Evolutionary conservation across 768 basidiomycete genomes (phyloP).

Genomic region (Leucosporidium scottii): DNA sequence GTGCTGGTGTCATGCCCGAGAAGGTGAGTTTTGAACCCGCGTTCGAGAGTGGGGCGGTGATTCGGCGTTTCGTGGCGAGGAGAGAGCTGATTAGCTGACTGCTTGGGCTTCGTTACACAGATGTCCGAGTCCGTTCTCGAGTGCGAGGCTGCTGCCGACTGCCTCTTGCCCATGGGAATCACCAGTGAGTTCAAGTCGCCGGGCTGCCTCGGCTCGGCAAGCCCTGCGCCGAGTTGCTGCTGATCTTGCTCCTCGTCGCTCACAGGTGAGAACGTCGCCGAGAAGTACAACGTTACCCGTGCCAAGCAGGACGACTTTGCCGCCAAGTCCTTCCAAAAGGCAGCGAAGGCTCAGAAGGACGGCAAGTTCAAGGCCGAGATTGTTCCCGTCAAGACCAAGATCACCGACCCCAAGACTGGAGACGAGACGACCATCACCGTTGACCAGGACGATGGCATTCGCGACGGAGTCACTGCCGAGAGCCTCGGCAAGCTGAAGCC

Average conservation of each 20-base stretch:
- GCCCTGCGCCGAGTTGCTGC: not conserved
- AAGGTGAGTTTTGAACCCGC: constrained; percentile 33
- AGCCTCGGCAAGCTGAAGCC: constrained; percentile 72
- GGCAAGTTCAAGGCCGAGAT: constrained; percentile 84
- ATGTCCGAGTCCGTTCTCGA: constrained; percentile 54
- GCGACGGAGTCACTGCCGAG: constrained; percentile 61
- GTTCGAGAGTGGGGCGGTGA: not conserved
- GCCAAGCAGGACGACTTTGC: constrained; percentile 84
- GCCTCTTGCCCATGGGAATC: constrained; percentile 58
- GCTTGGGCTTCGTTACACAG: not conserved
- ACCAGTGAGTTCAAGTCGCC: constrained; percentile 57
- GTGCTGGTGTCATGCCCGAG: constrained; percentile 45
- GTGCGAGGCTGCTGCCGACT: constrained; percentile 51
- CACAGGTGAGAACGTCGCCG: constrained; percentile 49
- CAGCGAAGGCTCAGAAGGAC: constrained; percentile 55
- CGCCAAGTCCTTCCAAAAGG: constrained; percentile 75
- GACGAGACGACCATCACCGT: constrained; percentile 49
- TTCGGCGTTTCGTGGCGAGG: no score
- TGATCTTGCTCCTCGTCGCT: constrained; percentile 46
- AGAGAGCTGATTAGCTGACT: no score
- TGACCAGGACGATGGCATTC: constrained; percentile 36
- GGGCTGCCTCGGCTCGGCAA: not conserved
- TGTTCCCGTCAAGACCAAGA: constrained; percentile 64
- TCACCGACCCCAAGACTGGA: constrained; percentile 47
- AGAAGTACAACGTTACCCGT: constrained; percentile 55